Evolutionary conservation across 202 grass and related monocot genomes (phyloP).

Genomic region (Musa balbisiana): DNA sequence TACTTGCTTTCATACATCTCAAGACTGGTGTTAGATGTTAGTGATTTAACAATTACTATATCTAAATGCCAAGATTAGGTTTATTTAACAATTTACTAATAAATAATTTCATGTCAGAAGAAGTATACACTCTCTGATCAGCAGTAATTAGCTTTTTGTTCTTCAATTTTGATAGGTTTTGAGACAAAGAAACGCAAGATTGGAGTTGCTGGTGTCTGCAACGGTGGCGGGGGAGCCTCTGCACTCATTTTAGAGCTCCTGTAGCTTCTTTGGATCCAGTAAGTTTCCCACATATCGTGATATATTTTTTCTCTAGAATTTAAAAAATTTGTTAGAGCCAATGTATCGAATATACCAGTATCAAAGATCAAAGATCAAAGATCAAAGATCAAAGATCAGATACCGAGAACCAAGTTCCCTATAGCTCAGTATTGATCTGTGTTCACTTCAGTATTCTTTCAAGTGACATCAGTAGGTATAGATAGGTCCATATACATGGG

Average conservation of each 20-base stretch:
- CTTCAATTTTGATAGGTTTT: slow-evolving; percentile 49
- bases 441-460: too few species aligned
- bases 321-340: too few species aligned
- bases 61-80: background rate
- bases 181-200: slow-evolving; percentile 55
- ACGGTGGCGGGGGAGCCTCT: slow-evolving; percentile 80
- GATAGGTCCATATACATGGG: too few species aligned
- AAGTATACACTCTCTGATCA: background rate
- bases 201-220: slow-evolving; percentile 88
- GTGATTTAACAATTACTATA: background rate
- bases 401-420: too few species aligned
- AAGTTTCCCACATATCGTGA: background rate
- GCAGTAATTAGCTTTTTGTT: background rate
- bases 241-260: slow-evolving; percentile 61
- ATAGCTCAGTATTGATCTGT: too few species aligned
- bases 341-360: too few species aligned
- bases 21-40: background rate
- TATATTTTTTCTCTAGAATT: background rate
- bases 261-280: slow-evolving; percentile 23
- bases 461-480: too few species aligned
- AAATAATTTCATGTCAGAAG: background rate
- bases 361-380: too few species aligned
- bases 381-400: too few species aligned
- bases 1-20: background rate
- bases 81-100: background rate